Percentiles rank a stretch among this genome's conserved stretches.
Conservation (phyloP, 495 filamentous ascomycete species). For the Penicillium parvum region DNA sequence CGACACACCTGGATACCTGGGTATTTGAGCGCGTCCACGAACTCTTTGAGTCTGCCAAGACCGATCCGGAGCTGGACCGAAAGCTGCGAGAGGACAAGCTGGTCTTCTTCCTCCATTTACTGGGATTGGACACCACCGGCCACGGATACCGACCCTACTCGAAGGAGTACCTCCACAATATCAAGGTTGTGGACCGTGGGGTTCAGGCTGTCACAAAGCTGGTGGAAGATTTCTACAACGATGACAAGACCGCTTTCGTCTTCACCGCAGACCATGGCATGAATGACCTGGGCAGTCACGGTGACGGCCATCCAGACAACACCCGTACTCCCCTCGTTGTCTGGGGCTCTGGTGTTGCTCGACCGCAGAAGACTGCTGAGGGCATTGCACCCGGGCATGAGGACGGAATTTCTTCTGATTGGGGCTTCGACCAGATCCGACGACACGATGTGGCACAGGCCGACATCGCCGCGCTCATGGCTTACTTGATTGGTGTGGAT, state of each 20-base stretch:
- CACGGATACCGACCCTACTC: conserved; percentile 89
- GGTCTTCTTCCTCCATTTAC: conserved; percentile 94
- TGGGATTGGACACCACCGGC: conserved; percentile 93
- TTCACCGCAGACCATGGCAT: conserved; percentile 99
- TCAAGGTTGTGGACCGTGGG: conserved; percentile 89
- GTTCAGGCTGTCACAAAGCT: conserved; percentile 76
- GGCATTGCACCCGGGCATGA: conserved; percentile 71
- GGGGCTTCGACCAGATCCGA: conserved; percentile 73
- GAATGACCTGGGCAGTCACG: conserved; percentile 97
- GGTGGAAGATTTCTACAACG: conserved; percentile 86
- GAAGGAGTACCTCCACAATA: conserved; percentile 89
- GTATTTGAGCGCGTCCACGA: conserved; percentile 92
- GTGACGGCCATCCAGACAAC: conserved; percentile 96
- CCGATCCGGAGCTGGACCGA: conserved; percentile 69
- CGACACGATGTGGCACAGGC: conserved; percentile 92
- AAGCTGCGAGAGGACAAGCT: conserved; percentile 76
- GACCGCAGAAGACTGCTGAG: conserved; percentile 54
- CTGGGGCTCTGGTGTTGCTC: conserved; percentile 91
- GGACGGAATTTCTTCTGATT: conserved; percentile 88
- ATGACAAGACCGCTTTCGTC: conserved; percentile 87
- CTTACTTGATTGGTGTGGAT: conserved; percentile 83
- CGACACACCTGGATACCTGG: conserved; percentile 79
- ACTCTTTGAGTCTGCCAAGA: conserved; percentile 74
- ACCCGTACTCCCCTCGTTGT: conserved; percentile 89
- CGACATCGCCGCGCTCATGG: conserved; percentile 94